phyloP scores from a whole-genome alignment of 352 stramenopile species.

The Globisporangium splendens region DNA sequence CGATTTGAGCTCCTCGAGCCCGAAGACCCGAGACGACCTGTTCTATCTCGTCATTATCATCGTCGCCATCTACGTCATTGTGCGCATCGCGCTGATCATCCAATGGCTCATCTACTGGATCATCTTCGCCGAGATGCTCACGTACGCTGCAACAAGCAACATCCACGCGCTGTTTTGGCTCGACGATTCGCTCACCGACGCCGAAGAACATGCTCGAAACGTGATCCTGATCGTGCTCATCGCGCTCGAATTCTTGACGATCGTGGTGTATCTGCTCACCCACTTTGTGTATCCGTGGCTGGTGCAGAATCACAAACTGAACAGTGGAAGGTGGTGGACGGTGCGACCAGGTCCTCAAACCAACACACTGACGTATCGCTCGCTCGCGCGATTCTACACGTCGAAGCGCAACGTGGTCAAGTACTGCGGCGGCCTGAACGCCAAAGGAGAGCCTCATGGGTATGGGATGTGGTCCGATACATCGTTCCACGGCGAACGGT shows the following conservation, averaged over 20 bases:
- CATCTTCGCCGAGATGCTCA: constrained; percentile 59
- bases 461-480: constrained; percentile 73
- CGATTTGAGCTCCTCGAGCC: constrained; percentile 4
- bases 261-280: constrained; percentile 55
- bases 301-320: constrained; percentile 41
- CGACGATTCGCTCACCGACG: constrained; percentile 26
- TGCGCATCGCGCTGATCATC: constrained; percentile 68
- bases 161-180: constrained; percentile 52
- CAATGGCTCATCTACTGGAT: constrained; percentile 86
- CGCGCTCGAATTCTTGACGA: constrained; percentile 37
- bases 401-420: constrained; percentile 43
- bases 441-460: constrained; percentile 51
- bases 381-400: constrained; percentile 41
- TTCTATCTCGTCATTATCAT: constrained; percentile 49
- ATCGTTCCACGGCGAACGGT: constrained; percentile 60
- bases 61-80: constrained; percentile 58
- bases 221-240: constrained; percentile 28
- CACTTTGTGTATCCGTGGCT: constrained; percentile 67
- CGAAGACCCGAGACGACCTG: constrained; percentile 35
- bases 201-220: constrained; percentile 21
- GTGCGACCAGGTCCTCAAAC: constrained; percentile 35
- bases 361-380: constrained; percentile 51
- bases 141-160: constrained; percentile 41
- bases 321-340: constrained; percentile 45
- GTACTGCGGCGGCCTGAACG: constrained; percentile 66